These are phyloP conservation scores for Hysterangium stoloniferum DNA, from an alignment of 768 basidiomycete genomes.

Conservation along the genomic window DNA sequence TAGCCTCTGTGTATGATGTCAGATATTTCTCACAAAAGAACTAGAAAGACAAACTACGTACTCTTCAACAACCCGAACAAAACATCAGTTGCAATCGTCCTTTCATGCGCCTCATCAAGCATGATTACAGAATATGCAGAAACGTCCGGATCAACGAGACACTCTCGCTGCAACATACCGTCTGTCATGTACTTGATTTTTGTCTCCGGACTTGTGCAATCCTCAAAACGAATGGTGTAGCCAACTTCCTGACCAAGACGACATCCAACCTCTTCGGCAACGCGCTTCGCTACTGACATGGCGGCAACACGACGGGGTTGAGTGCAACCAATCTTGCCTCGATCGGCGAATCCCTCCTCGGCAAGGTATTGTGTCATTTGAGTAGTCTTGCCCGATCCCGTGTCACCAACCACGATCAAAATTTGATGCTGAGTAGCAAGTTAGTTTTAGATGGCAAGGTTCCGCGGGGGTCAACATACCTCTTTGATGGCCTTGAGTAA, in stretches of 20 bases:
- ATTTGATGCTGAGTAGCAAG: constrained; percentile 73
- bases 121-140: constrained; percentile 92
- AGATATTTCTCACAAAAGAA: constrained; percentile 6
- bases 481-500: constrained; percentile 85
- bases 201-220: constrained; percentile 97
- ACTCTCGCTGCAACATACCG: constrained; percentile 98
- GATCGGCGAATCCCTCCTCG: constrained; percentile 88
- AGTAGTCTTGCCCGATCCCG: constrained; percentile 97
- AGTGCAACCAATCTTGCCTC: constrained; percentile 89
- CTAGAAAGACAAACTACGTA: constrained; percentile 18
- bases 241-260: constrained; percentile 96
- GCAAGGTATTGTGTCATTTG: constrained; percentile 99
- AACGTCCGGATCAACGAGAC: constrained; percentile 90
- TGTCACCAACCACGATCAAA: constrained; percentile 96
- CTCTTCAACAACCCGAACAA: constrained; percentile 94
- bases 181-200: constrained; percentile 99
- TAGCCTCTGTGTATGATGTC: constrained; percentile 58
- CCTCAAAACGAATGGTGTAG: constrained; percentile 98
- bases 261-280: constrained; percentile 97
- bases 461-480: constrained; percentile 39
- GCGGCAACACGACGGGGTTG: constrained; percentile 99
- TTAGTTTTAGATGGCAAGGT: constrained; percentile 16
- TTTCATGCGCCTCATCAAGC: constrained; percentile 98
- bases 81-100: constrained; percentile 98
- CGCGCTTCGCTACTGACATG: constrained; percentile 98